Conservation (phyloP, 148 eudicot genomes). For the Pouteria glomerata region DNA sequence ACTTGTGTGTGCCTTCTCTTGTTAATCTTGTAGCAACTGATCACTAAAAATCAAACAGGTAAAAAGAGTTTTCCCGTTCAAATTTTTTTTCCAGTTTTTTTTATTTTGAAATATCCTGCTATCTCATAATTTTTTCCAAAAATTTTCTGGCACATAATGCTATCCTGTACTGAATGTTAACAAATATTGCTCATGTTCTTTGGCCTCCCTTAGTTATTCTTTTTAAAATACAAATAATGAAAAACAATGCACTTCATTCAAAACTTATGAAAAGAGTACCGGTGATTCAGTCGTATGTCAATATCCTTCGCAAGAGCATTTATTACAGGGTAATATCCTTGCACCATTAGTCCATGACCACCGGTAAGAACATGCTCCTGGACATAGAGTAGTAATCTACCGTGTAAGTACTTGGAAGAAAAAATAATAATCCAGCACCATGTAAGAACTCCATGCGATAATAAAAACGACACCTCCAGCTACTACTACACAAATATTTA, state of each 20-base stretch:
- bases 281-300: conserved; percentile 77
- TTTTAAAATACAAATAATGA: not conserved
- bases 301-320: conserved; percentile 75
- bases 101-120: not conserved
- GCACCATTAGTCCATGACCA: conserved; percentile 95
- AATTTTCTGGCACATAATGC: not conserved
- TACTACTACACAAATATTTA: not conserved
- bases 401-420: too few species aligned
- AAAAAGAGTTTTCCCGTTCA: too few species aligned
- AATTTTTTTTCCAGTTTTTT: not conserved
- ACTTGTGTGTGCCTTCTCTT: not conserved
- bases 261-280: conserved; percentile 37
- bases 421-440: too few species aligned
- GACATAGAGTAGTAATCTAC: conserved; percentile 10
- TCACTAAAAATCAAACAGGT: too few species aligned
- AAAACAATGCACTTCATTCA: not conserved
- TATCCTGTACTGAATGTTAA: not conserved
- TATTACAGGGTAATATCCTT: conserved; percentile 86
- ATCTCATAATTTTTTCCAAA: too few species aligned
- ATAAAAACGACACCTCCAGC: not conserved
- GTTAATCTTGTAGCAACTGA: not conserved
- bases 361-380: conserved; percentile 98
- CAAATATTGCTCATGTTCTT: not conserved
- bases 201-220: too few species aligned
- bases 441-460: conserved; percentile 8